Evolutionary conservation across 192 early-diverging fungal genomes (phyloP), one percentile per base, ranked within the genome.

Genomic region (Coemansia sp.): DNA sequence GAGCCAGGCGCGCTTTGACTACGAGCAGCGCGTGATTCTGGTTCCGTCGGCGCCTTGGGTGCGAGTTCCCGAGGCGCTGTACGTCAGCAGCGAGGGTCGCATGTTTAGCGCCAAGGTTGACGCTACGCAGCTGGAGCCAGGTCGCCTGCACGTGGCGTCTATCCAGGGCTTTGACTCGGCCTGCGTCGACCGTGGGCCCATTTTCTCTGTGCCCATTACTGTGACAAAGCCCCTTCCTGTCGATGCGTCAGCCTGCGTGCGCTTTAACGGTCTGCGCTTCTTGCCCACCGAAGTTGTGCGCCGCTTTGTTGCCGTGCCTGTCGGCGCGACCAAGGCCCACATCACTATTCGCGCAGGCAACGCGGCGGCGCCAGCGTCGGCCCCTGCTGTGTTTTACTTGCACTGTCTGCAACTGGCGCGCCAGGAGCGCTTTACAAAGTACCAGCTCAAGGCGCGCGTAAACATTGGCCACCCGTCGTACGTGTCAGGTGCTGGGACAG

Each of bases 151-250:
- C 58, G 79, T 77, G 51, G 92, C 82, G 1, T 71, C 90, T 32
- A 81, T 99, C 23, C 58, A 78, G 22, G 94, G 82, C 4, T 91
- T 85, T 72, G 93, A 98, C 64, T 84, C 90, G 11, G 58, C 70
- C 21, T 74, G 80, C 51, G 74, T 79, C 23, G 84, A 80, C 21
- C 86, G 82, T 31, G 92, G 91, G 5, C 87, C 88, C 7, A 67
- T 97, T 4, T 95, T 95, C 78, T 74, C 74, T 42, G 69, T 99
- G 34, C 95, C 95, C 11, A 78, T 99, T 14, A 92, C 90, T 8
- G 87, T 97, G 15, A 84, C 85, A 55, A 96, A 94, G 72, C 91
- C 93, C 18, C 36, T 67, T 8, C 59, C 48, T 11, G 69, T 83
- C 23, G 69, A 64, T 25, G 61, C 60, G 10, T 78, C 79, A 1